Evolutionary conservation across 2,329 filamentous ascomycete species (phyloP), one percentile per base, ranked within the genome.

Genomic region (Endocalyx cinctus): DNA sequence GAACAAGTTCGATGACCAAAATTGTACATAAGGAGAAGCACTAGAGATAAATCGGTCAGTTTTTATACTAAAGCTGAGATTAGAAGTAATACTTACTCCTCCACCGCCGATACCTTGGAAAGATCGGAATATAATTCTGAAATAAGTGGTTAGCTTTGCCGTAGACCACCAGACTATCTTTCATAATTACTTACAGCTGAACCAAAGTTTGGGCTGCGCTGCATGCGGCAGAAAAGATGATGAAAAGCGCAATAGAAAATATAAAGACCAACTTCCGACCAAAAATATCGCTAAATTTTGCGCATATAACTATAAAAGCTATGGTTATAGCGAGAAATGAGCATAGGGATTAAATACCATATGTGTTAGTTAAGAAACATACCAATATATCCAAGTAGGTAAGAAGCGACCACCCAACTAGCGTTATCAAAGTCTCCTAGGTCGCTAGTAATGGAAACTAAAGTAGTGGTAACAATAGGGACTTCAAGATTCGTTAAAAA

Each of bases 31-130:
- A 22, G 2, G 36, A 30, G 15, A 26, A 40, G 17, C 16, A 27
- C 10, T n/a, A n/a, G n/a, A n/a, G n/a, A n/a, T n/a, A n/a, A n/a
- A n/a, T n/a, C n/a, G n/a, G n/a, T n/a, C n/a, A n/a, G n/a, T n/a
- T n/a, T n/a, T n/a, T n/a, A n/a, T n/a, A n/a, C n/a, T n/a, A n/a
- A n/a, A n/a, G n/a, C n/a, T n/a, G n/a, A n/a, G n/a, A n/a, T n/a
- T n/a, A n/a, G n/a, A n/a, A n/a, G n/a, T n/a, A n/a, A n/a, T n/a
- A n/a, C n/a, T n/a, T n/a, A n/a, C n/a, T n/a, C 40, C 42, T 3
- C 37, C 39, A 11, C 42, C 42, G 7, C 42, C 42, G 8, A 41
- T 4, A 5, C 42, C 42, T 17, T 45, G 42, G 14, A 45, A 37
- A 2, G 40, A 39, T 2, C 42, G 42, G 10, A 45, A 35, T 2